Evolutionary conservation across 2,329 filamentous ascomycete species (phyloP).

Genomic region (Sporothrix pallida): DNA sequence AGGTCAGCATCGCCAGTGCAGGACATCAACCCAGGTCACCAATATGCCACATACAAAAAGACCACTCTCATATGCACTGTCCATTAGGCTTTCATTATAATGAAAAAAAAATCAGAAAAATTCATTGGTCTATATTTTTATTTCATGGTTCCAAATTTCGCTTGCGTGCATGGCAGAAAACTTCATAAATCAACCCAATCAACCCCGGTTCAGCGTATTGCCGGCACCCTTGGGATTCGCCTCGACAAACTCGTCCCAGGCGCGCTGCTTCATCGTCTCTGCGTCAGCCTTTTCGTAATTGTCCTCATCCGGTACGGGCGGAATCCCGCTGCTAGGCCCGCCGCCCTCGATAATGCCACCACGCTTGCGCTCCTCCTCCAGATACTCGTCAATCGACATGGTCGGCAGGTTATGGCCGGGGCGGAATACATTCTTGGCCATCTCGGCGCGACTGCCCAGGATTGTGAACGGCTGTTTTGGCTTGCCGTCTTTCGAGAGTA

Average conservation of each 20-base stretch:
- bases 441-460: constrained; percentile 73
- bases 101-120: background rate
- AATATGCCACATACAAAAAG: background rate
- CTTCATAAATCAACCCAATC: background rate
- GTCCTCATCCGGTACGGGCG: constrained; percentile 83
- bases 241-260: constrained; percentile 95
- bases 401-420: constrained; percentile 92
- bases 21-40: background rate
- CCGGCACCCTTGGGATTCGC: constrained; percentile 83
- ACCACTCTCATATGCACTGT: too few species aligned
- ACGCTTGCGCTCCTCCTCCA: constrained; percentile 84
- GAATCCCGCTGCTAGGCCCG: constrained; percentile 72
- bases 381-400: constrained; percentile 97
- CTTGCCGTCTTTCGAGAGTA: constrained; percentile 79
- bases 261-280: constrained; percentile 89
- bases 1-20: background rate
- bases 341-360: constrained; percentile 93
- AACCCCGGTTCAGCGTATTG: constrained; percentile 82
- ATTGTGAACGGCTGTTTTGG: constrained; percentile 92
- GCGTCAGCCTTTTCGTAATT: constrained; percentile 84
- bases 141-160: background rate
- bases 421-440: constrained; percentile 82
- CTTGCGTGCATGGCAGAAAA: background rate
- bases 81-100: too few species aligned
- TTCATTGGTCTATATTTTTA: background rate